Base-by-base conservation (phyloP, 306 rosid genomes). In the Canavalia gladiata region DNA sequence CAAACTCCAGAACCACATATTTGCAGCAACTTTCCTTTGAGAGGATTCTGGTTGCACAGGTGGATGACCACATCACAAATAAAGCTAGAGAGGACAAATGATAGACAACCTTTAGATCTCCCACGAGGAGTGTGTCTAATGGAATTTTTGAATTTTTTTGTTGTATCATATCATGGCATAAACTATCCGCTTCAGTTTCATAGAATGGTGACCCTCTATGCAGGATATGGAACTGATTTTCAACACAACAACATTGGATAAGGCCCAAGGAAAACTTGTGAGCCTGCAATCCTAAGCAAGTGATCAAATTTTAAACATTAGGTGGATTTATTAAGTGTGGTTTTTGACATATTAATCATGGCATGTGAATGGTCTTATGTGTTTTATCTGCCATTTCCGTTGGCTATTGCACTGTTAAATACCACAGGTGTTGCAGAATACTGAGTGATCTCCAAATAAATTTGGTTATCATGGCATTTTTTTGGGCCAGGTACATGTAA, bases 1-100 rank as follows among this genome's bases (percentile, higher is more conserved):
- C 60, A 10, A 47, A 66, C 13, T 47, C 77, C 72, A 59, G 59
- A 57, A 45, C 59, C 80, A 73, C 80, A 29, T 39, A 74, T 83
- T 73, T 73, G 75, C 83, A 90, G 89, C 88, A 90, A 45, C 87
- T 92, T 87, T 92, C 79, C 43, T 73, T 87, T 43, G 39, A 88
- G 86, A 86, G 90, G 93, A 84, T 90, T 94, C 86, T 91, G 91
- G 88, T 84, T 92, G 82, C 91, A 86, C 79, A 83, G 55, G 82
- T 89, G 89, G 88, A 62, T 89, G 92, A 81, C 91, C 82, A 72
- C 89, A 67, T 87, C 81, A 72, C 86, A 68, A 88, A 91, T 65
- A 88, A 85, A 76, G 93, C 85, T 52, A 34, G 76, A 41, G 86
- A 56, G 52, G 89, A 84, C 84, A 82, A 74, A 84, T 89, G 87